Base-by-base conservation (phyloP, 1,284 basidiomycete genomes). In the Vanrija pseudolonga region DNA sequence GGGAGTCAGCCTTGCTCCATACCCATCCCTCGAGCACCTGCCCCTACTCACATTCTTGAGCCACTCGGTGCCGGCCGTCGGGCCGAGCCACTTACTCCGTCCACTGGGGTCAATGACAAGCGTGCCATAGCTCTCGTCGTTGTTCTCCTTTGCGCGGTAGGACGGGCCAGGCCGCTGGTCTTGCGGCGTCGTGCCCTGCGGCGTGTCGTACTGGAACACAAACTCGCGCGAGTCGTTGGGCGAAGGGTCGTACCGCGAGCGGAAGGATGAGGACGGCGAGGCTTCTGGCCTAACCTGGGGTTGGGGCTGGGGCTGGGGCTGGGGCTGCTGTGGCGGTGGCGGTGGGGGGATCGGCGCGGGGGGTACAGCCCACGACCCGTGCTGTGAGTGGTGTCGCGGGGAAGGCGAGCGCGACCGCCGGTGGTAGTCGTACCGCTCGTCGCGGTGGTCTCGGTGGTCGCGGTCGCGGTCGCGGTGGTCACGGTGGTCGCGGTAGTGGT, bases 11-110 rank as follows among this genome's bases (percentile, higher is more conserved):
- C 14, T 12, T 32, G 32, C 24, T 7, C 32, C 9, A 32, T 4
- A 15, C 9, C 32, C 32, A 15, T 14, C 32, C 6, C 26, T 2
- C 12, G n/a, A n/a, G n/a, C n/a, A n/a, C n/a, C n/a, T n/a, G n/a
- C n/a, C 22, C 18, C 20, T 39, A 51, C 63, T 56, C 28, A 66
- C 63, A 23, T 72, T 64, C 46, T 67, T 68, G 18, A 72, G 36
- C 69, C 69, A 72, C 48, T 72, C 68, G 12, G 64, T 68, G 1
- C 64, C 69, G 0, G 68, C 69, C 8, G 65, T 66, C 2, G 68
- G 64, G 2, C 69, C 69, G 20, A 72, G 50, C 55, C 65, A 72
- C 43, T 64, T 63, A 26, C 64, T 65, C 26, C 67, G 54, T 3
- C 69, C 69, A 11, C 60, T 54, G 11, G 58, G 51, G 18, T 62